Conservation (phyloP, 2,329 filamentous ascomycete genomes). For the Alternaria incomplexa region DNA sequence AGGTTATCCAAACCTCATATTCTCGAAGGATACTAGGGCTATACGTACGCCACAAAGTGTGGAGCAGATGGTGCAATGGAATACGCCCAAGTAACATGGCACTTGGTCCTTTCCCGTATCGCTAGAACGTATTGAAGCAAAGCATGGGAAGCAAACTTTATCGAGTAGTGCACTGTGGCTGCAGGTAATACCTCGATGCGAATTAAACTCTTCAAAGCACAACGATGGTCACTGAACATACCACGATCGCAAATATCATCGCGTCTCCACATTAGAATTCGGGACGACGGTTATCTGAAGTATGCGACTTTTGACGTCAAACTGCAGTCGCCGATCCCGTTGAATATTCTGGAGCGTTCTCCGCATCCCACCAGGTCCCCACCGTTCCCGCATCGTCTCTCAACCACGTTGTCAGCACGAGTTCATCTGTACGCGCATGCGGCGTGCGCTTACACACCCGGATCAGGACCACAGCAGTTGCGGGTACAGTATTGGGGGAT, state of each 20-base stretch:
- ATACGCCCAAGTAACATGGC: neutral
- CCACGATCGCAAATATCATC: neutral
- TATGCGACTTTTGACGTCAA: constrained; percentile 7
- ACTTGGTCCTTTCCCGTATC: neutral
- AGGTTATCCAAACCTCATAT: constrained; percentile 2
- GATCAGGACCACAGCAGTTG: neutral
- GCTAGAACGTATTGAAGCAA: neutral
- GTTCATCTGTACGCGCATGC: neutral
- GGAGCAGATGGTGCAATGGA: neutral
- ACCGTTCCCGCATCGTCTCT: neutral
- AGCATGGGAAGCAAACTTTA: neutral
- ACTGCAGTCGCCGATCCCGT: neutral
- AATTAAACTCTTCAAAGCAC: neutral
- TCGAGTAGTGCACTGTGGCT: neutral
- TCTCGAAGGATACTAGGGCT: neutral
- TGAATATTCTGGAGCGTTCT: neutral
- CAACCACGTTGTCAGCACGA: neutral
- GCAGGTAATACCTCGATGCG: neutral
- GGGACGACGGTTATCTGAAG: neutral
- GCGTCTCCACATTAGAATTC: neutral
- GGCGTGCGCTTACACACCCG: neutral
- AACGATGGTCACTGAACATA: neutral
- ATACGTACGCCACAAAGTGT: neutral
- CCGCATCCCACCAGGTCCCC: neutral
- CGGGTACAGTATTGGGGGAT: neutral